A percentile compares a stretch with the other conserved stretches of the same genome.
phyloP scores from a whole-genome alignment of 305 asterid species.

The Solanum hybrid region DNA sequence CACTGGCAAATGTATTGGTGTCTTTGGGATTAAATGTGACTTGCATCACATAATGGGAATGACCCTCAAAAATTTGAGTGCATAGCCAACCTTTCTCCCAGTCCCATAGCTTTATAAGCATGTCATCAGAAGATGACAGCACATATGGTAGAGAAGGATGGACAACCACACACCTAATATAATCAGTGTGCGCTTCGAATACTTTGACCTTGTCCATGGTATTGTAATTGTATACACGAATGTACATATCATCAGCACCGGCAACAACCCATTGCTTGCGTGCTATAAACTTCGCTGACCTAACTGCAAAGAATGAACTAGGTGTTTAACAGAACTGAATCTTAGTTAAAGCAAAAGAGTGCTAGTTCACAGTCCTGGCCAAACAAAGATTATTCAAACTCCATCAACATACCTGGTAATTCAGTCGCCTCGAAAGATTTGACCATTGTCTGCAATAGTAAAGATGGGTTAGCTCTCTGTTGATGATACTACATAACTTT shows the following conservation, averaged over 20 bases:
- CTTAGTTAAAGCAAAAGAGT: slow-evolving; percentile 6
- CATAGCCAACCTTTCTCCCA: slow-evolving; percentile 99
- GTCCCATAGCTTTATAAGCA: slow-evolving; percentile 99
- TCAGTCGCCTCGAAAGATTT: slow-evolving; percentile 94
- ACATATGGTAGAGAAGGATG: slow-evolving; percentile 95
- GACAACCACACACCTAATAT: slow-evolving; percentile 93
- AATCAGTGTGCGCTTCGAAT: slow-evolving; percentile 93
- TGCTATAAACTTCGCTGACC: slow-evolving; percentile 92
- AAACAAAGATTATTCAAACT: slow-evolving; percentile 10
- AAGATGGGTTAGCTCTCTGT: slow-evolving; percentile 3
- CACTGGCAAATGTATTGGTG: slow-evolving; percentile 98
- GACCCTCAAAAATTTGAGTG: slow-evolving; percentile 98
- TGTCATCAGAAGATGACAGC: slow-evolving; percentile 97
- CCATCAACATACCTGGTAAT: slow-evolving; percentile 63
- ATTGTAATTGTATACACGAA: slow-evolving; percentile 92
- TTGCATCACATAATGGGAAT: slow-evolving; percentile 99
- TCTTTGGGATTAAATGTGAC: slow-evolving; percentile 97
- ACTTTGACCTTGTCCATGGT: slow-evolving; percentile 98
- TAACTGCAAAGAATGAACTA: slow-evolving; percentile 45
- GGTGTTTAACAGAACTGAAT: slow-evolving; percentile 16
- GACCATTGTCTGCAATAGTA: slow-evolving; percentile 69
- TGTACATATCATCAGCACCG: slow-evolving; percentile 95
- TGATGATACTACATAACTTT: background rate
- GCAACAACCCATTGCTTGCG: slow-evolving; percentile 99
- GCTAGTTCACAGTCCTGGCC: background rate